A percentile compares a stretch with the other conserved stretches of the same genome.
Evolutionary conservation across 495 filamentous ascomycete genomes (phyloP).

Genomic region (Annulohypoxylon bovei): DNA sequence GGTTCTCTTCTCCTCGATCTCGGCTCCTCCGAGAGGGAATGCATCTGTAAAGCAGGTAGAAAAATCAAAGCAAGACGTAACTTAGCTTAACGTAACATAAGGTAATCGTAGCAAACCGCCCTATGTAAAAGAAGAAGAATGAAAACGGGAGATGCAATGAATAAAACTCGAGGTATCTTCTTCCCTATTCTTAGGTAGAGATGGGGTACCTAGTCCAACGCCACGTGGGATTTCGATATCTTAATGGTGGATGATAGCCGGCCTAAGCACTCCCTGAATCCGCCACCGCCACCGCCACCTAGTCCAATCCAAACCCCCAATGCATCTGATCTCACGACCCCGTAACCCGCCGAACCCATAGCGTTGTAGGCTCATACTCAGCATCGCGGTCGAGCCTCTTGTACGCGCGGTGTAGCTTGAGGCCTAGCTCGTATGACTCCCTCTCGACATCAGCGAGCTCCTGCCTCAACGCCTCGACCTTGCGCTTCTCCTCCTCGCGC

Average conservation of each 20-base stretch:
- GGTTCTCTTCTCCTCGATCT: background rate
- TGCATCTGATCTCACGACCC: conserved; percentile 29
- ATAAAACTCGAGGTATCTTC: background rate
- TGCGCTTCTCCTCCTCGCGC: conserved; percentile 75
- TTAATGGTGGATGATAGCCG: background rate
- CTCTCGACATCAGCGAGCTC: conserved; percentile 82
- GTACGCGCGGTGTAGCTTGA: conserved; percentile 83
- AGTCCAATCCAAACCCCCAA: background rate
- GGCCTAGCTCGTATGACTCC: conserved; percentile 85
- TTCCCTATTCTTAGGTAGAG: background rate
- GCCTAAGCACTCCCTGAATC: background rate
- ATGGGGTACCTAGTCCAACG: background rate
- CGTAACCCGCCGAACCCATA: conserved; percentile 83
- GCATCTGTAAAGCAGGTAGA: background rate
- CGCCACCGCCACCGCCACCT: background rate
- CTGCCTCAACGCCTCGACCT: conserved; percentile 71
- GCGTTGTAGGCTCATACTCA: conserved; percentile 70
- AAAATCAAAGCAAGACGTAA: conserved; percentile 3
- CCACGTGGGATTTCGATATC: background rate
- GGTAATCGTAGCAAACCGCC: conserved; percentile 16
- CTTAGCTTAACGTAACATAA: background rate
- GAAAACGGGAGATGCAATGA: background rate
- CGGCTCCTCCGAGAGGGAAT: background rate
- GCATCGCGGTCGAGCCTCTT: conserved; percentile 74
- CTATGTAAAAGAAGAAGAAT: conserved; percentile 5